Conservation (phyloP, 1,284 basidiomycete genomes). For the Tilletia setariae region DNA sequence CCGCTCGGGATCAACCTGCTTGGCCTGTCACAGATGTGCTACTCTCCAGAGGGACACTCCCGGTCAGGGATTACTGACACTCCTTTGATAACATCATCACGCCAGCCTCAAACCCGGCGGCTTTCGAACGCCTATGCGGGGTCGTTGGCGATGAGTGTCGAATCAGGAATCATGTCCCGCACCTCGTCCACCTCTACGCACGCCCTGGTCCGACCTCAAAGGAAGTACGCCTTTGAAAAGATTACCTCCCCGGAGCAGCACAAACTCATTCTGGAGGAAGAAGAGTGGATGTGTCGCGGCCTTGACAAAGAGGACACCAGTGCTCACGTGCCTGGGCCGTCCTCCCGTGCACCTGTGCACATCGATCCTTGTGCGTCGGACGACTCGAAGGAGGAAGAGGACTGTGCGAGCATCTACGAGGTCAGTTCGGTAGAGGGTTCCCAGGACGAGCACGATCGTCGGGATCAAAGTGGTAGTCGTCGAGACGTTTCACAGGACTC, state of each 20-base stretch:
- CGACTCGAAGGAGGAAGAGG: neutral
- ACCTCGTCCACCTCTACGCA: neutral
- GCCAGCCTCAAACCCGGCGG: neutral
- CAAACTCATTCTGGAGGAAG: neutral
- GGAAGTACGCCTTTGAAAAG: slow-evolving; percentile 13
- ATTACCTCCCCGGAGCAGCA: slow-evolving; percentile 1
- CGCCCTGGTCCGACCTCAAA: neutral
- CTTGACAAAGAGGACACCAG: neutral
- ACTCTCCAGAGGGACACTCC: too few species aligned
- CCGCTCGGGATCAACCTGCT: neutral
- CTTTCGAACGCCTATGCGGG: neutral
- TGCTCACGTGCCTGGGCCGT: too few species aligned
- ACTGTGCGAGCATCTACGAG: slow-evolving; percentile 1
- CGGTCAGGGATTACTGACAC: too few species aligned
- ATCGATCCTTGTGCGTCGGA: neutral
- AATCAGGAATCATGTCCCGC: neutral
- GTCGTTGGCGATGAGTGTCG: neutral
- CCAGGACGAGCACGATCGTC: neutral
- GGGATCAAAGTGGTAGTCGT: neutral
- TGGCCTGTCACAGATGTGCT: neutral
- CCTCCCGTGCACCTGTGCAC: neutral
- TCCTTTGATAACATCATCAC: too few species aligned
- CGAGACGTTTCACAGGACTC: neutral
- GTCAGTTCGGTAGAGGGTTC: slow-evolving; percentile 15
- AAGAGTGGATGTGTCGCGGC: slow-evolving; percentile 9